Evolutionary conservation across 2,329 filamentous ascomycete genomes (phyloP).

Genomic region (Xylaria sp.): DNA sequence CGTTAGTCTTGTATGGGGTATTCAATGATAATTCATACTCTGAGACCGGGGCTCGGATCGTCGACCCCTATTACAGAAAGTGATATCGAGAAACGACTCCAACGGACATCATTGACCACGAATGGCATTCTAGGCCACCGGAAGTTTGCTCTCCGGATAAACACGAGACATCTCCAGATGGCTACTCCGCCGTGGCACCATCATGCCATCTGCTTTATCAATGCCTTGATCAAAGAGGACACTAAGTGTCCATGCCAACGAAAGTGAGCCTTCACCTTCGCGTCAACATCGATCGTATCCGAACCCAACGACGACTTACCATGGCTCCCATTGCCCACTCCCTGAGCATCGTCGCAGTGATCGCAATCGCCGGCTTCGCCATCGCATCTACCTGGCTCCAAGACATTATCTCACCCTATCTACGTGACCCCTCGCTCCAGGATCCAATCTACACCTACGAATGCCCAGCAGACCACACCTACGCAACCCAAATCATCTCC

Average conservation of each 20-base stretch:
- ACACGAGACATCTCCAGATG: slow-evolving; percentile 9
- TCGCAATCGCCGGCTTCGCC: slow-evolving; percentile 17
- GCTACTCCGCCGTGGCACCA: not conserved
- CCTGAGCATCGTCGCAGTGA: slow-evolving; percentile 15
- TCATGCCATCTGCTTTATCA: not conserved
- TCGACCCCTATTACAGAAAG: too few species aligned
- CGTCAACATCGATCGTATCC: not conserved
- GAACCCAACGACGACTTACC: not conserved
- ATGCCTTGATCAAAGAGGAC: not conserved
- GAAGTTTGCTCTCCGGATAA: slow-evolving; percentile 17
- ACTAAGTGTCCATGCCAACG: not conserved
- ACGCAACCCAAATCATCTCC: slow-evolving; percentile 39
- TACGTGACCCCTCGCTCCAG: slow-evolving; percentile 13
- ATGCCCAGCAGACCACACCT: slow-evolving; percentile 27
- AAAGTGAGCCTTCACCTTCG: not conserved
- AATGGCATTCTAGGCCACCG: slow-evolving; percentile 4
- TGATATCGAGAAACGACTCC: too few species aligned
- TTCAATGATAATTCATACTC: too few species aligned
- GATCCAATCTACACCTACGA: slow-evolving; percentile 11
- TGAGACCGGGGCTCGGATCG: too few species aligned
- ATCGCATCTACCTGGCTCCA: slow-evolving; percentile 18
- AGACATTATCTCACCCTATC: slow-evolving; percentile 10
- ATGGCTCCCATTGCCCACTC: slow-evolving; percentile 12
- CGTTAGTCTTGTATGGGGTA: not conserved
- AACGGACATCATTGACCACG: not conserved